Evolutionary conservation across 2,329 filamentous ascomycete genomes (phyloP).

Genomic region (Sodiomyces alkalinus): DNA sequence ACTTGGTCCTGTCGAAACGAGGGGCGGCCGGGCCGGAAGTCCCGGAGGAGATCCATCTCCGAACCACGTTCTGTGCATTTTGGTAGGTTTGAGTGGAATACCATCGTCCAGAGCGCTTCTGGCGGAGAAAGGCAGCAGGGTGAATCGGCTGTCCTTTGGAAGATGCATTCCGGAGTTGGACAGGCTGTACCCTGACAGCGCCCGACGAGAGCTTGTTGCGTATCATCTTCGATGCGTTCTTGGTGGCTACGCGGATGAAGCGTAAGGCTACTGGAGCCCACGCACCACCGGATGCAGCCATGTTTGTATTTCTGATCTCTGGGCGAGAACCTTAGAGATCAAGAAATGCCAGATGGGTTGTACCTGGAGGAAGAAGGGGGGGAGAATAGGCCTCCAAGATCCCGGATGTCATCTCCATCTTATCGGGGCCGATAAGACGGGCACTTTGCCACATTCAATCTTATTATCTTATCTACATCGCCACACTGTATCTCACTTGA

Average conservation of each 20-base stretch:
- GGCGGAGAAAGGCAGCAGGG: conserved; percentile 31
- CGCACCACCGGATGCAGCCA: conserved; percentile 41
- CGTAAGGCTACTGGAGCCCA: conserved; percentile 41
- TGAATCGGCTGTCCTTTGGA: conserved; percentile 35
- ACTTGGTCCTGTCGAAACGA: conserved; percentile 31
- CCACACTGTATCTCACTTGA: too few species aligned
- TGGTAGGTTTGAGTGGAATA: conserved; percentile 27
- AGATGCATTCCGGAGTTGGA: conserved; percentile 24
- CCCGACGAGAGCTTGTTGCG: conserved; percentile 34
- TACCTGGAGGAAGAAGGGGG: too few species aligned
- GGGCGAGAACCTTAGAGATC: too few species aligned
- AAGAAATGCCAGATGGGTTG: too few species aligned
- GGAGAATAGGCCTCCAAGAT: too few species aligned
- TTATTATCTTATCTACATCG: too few species aligned
- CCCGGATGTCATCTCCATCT: too few species aligned
- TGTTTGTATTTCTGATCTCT: too few species aligned
- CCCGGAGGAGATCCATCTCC: conserved; percentile 34
- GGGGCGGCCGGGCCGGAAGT: conserved; percentile 13
- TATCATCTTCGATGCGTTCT: conserved; percentile 34
- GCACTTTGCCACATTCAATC: too few species aligned
- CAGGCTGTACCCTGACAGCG: conserved; percentile 25
- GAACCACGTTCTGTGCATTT: conserved; percentile 28
- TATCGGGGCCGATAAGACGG: too few species aligned
- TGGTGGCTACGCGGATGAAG: conserved; percentile 35
- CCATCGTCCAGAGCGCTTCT: conserved; percentile 31